These are phyloP conservation scores for Naganishia sp. DNA, from an alignment of 1,284 basidiomycete genomes.

Conservation along the genomic window DNA sequence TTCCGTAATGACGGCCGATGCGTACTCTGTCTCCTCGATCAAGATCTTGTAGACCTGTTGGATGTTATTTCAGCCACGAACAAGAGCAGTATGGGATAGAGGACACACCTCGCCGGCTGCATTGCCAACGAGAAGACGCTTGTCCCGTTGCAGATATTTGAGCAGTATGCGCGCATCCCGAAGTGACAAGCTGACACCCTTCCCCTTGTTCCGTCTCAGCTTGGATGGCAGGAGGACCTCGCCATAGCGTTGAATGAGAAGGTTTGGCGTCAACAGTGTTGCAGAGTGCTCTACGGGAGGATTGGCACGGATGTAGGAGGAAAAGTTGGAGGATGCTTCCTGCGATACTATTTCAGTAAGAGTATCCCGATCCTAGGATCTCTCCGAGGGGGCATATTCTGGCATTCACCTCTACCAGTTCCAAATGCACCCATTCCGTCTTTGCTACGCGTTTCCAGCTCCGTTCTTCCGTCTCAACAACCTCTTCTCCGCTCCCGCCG, in stretches of 20 bases:
- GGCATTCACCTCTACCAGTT: conserved; percentile 44
- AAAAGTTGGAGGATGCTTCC: conserved; percentile 64
- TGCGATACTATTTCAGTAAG: conserved; percentile 26
- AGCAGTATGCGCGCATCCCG: conserved; percentile 70
- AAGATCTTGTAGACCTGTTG: conserved; percentile 76
- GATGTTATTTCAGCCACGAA: background rate
- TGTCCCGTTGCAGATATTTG: conserved; percentile 77
- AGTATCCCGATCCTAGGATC: background rate
- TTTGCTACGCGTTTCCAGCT: conserved; percentile 61
- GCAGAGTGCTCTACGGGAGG: conserved; percentile 62
- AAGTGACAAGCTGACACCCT: conserved; percentile 58
- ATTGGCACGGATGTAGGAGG: conserved; percentile 59
- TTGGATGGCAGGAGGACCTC: conserved; percentile 20
- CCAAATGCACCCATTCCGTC: conserved; percentile 25
- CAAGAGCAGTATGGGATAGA: too few species aligned
- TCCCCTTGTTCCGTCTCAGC: conserved; percentile 35
- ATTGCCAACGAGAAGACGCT: conserved; percentile 58
- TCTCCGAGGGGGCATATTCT: background rate
- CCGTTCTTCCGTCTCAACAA: conserved; percentile 60
- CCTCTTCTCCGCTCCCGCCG: conserved; percentile 59
- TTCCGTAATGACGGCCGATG: conserved; percentile 49
- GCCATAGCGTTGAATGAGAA: conserved; percentile 26
- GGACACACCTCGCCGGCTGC: background rate
- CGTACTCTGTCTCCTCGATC: conserved; percentile 47
- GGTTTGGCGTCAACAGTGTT: conserved; percentile 50